Percentiles rank a stretch among this genome's conserved stretches.
These are phyloP conservation scores for Aspergillus alliaceus DNA, from an alignment of 2,329 filamentous ascomycete species.

Conservation along the genomic window DNA sequence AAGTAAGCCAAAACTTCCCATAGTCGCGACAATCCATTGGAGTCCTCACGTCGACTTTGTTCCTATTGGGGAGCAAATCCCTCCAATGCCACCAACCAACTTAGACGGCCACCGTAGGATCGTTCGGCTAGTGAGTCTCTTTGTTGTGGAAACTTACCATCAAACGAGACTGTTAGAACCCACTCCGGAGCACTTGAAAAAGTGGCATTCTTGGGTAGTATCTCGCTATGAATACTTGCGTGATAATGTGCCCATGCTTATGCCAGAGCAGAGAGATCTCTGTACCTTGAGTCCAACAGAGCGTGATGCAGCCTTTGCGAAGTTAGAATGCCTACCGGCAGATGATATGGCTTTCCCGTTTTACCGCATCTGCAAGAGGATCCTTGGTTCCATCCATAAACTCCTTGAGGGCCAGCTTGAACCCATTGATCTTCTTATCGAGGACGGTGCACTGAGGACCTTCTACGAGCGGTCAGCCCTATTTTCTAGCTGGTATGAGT, in stretches of 20 bases:
- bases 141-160: conserved; percentile 5
- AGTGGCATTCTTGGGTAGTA: conserved; percentile 7
- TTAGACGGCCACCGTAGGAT: not conserved
- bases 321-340: not conserved
- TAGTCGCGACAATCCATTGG: conserved; percentile 1
- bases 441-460: conserved; percentile 12
- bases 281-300: not conserved
- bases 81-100: not conserved
- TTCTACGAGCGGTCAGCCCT: conserved; percentile 12
- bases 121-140: not conserved
- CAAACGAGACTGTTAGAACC: not conserved
- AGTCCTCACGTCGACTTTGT: conserved; percentile 11
- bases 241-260: not conserved
- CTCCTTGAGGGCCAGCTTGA: conserved; percentile 16
- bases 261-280: conserved; percentile 1
- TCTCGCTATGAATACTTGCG: not conserved
- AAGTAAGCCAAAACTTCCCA: not conserved
- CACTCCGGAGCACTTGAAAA: conserved; percentile 3
- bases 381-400: conserved; percentile 5
- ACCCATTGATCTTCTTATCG: conserved; percentile 18
- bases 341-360: not conserved
- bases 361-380: not conserved
- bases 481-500: conserved; percentile 5
- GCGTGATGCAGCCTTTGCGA: not conserved
- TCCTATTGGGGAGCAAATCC: not conserved